Conservation (phyloP, 768 basidiomycete species). For the Mycena galopus region DNA sequence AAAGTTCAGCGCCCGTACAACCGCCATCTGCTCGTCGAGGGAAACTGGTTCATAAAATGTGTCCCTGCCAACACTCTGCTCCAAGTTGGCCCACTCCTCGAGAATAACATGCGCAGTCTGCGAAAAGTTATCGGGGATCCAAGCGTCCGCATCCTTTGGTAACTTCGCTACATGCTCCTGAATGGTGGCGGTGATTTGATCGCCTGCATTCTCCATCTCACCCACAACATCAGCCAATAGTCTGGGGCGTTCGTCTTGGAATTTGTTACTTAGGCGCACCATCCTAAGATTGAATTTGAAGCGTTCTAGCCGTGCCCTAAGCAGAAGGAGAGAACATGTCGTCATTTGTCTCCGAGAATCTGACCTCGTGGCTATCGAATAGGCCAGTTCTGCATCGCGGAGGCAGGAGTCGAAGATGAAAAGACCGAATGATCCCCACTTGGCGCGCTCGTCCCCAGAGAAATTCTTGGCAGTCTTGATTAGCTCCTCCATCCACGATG, state of each 20-base stretch:
- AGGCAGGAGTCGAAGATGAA: conserved; percentile 63
- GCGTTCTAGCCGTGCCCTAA: conserved; percentile 62
- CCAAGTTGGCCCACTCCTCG: conserved; percentile 62
- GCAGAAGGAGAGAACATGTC: conserved; percentile 54
- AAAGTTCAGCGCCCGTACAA: conserved; percentile 66
- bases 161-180: conserved; percentile 34
- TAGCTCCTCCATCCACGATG: conserved; percentile 54
- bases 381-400: conserved; percentile 61
- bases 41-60: conserved; percentile 68
- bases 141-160: conserved; percentile 48
- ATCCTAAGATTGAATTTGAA: conserved; percentile 64
- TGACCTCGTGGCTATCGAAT: conserved; percentile 60
- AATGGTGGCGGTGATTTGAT: conserved; percentile 29
- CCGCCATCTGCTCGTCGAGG: conserved; percentile 62
- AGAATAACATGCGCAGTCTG: conserved; percentile 52
- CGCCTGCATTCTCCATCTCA: conserved; percentile 21
- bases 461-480: conserved; percentile 36
- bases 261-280: conserved; percentile 41
- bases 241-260: conserved; percentile 40
- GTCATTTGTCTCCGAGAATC: conserved; percentile 67
- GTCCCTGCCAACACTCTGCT: conserved; percentile 51
- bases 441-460: conserved; percentile 45
- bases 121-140: conserved; percentile 61
- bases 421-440: conserved; percentile 61
- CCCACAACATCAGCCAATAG: conserved; percentile 34